Evolutionary conservation across 2,329 filamentous ascomycete genomes (phyloP).

Genomic region (Colletotrichum brevisporum): DNA sequence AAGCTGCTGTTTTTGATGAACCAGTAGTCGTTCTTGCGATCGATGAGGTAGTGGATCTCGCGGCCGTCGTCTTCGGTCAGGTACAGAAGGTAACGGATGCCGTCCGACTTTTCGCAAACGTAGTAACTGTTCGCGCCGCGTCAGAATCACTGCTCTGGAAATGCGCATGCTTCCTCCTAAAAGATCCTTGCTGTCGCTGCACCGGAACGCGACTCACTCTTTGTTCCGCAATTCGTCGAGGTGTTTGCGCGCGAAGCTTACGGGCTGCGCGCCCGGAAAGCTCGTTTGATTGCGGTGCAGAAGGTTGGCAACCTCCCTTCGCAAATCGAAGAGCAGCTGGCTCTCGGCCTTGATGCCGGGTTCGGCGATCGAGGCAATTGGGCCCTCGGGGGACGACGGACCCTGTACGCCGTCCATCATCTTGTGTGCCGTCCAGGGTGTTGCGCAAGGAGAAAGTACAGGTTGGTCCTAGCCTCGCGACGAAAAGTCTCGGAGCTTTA

Average conservation of each 20-base stretch:
- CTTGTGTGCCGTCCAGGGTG: constrained; percentile 5
- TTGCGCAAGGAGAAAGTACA: constrained; percentile 37
- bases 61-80: constrained; percentile 75
- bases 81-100: constrained; percentile 95
- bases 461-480: constrained; percentile 32
- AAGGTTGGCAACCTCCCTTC: constrained; percentile 80
- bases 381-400: constrained; percentile 44
- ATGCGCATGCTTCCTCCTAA: no score
- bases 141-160: constrained; percentile 16
- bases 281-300: constrained; percentile 76
- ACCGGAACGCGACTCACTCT: constrained; percentile 68
- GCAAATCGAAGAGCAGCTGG: constrained; percentile 73
- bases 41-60: constrained; percentile 92
- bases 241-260: constrained; percentile 89
- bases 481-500: constrained; percentile 40
- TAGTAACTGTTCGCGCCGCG: constrained; percentile 76
- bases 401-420: constrained; percentile 42
- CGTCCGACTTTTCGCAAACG: constrained; percentile 98
- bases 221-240: constrained; percentile 83
- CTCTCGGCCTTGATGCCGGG: constrained; percentile 77
- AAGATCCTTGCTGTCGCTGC: neutral
- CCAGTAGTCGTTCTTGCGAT: constrained; percentile 98
- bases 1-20: constrained; percentile 78
- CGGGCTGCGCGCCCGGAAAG: constrained; percentile 94
- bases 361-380: constrained; percentile 67